These are phyloP conservation scores for Diversispora epigaea DNA, from an alignment of 192 early-diverging fungal genomes.

Conservation along the genomic window DNA sequence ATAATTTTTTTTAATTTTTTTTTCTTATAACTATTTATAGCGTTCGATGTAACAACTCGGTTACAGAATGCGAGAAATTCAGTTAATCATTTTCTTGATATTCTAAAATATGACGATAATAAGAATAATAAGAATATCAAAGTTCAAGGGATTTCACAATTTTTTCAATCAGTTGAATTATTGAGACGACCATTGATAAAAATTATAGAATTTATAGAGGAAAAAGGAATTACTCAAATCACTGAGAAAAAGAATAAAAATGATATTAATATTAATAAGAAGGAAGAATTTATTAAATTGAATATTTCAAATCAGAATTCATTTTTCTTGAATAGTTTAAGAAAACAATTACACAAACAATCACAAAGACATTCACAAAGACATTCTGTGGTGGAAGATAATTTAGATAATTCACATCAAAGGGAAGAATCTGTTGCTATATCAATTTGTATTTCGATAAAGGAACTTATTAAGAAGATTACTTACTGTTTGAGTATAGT, in stretches of 20 bases:
- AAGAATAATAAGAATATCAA: not conserved
- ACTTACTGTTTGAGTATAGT: not conserved
- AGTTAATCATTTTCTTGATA: too few relatives aligned
- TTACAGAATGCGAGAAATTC: too few relatives aligned
- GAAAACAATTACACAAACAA: too few relatives aligned
- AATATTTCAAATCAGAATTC: not conserved
- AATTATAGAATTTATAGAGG: not conserved
- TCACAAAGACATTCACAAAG: too few relatives aligned
- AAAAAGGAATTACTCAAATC: not conserved
- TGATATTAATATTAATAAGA: not conserved
- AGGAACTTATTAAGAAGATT: not conserved
- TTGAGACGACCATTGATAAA: not conserved
- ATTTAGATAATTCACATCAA: too few relatives aligned
- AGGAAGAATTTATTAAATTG: not conserved
- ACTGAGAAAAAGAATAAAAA: not conserved
- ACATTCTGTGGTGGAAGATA: too few relatives aligned
- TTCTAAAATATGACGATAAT: too few relatives aligned
- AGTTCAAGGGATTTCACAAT: not conserved
- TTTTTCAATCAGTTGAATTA: conserved; percentile 1
- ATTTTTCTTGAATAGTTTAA: not conserved
- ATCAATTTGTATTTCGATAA: not conserved
- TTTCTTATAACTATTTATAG: too few relatives aligned
- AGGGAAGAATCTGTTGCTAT: not conserved
- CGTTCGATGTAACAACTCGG: too few relatives aligned
- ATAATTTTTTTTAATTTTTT: too few relatives aligned